Conservation (phyloP, 2,329 filamentous ascomycete genomes). For the Phymatotrichopsis omnivora region DNA sequence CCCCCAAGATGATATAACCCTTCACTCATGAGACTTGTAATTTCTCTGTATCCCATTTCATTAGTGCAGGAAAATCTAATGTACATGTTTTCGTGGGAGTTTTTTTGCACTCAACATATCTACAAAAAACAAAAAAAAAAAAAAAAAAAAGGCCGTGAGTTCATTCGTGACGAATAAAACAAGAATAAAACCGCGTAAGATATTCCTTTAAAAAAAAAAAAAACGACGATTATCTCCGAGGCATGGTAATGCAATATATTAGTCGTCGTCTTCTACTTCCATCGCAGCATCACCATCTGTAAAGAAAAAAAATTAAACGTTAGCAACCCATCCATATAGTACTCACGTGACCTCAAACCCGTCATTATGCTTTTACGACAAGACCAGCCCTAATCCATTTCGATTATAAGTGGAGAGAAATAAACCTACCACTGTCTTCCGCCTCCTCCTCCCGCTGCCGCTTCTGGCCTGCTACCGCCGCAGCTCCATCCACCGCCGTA, state of each 20-base stretch:
- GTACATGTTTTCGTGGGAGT: too few relatives aligned
- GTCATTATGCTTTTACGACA: too few relatives aligned
- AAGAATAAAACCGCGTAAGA: neutral
- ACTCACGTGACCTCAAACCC: conserved; percentile 11
- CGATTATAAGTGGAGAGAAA: neutral
- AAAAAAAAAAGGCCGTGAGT: neutral
- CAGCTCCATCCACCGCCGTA: conserved; percentile 6
- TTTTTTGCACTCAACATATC: too few relatives aligned
- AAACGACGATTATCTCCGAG: neutral
- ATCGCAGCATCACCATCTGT: conserved; percentile 29
- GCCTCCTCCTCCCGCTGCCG: conserved; percentile 29
- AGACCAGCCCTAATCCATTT: neutral
- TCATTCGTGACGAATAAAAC: neutral
- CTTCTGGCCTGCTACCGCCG: conserved; percentile 22
- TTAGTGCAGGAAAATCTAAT: too few relatives aligned
- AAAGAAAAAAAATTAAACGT: too few relatives aligned
- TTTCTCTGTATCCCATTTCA: too few relatives aligned
- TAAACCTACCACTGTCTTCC: conserved; percentile 29
- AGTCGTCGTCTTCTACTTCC: conserved; percentile 31
- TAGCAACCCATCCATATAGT: neutral
- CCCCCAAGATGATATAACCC: too few relatives aligned
- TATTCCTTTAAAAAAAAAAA: neutral
- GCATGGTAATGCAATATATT: conserved; percentile 16
- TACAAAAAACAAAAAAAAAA: neutral
- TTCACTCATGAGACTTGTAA: too few relatives aligned